phyloP scores from a whole-genome alignment of 768 basidiomycete species.

The Collybiopsis luxurians region DNA sequence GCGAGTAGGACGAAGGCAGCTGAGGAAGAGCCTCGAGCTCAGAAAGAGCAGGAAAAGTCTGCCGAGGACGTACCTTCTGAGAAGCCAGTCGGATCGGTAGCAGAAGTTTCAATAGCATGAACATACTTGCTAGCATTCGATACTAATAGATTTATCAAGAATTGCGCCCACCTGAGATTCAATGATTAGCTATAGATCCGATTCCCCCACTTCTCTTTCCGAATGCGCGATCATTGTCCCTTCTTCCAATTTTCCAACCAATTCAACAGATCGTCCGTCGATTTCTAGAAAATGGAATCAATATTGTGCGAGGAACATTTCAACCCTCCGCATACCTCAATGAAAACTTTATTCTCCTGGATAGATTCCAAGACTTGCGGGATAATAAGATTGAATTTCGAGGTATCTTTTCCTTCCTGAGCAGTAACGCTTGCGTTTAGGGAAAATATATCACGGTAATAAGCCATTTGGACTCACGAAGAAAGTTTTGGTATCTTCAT shows the following conservation, averaged over 20 bases:
- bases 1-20: background rate
- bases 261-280: constrained; percentile 48
- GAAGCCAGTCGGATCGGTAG: too few relatives aligned
- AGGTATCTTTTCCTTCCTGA: constrained; percentile 59
- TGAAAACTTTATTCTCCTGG: constrained; percentile 54
- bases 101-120: too few relatives aligned
- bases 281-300: background rate
- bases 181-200: too few relatives aligned
- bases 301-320: too few relatives aligned
- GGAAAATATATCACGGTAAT: background rate
- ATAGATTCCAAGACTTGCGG: constrained; percentile 71
- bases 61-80: background rate
- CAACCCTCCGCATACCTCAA: constrained; percentile 54
- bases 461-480: constrained; percentile 50
- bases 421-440: background rate
- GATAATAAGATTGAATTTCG: constrained; percentile 63
- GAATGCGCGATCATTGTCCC: background rate
- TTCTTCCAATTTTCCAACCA: constrained; percentile 48
- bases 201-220: too few relatives aligned
- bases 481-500: constrained; percentile 59
- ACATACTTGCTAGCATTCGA: background rate
- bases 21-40: background rate
- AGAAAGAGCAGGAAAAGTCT: background rate
- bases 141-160: too few relatives aligned
- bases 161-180: too few relatives aligned